phyloP scores from a whole-genome alignment of 2,329 filamentous ascomycete species.

The Stromatinia cepivora region DNA sequence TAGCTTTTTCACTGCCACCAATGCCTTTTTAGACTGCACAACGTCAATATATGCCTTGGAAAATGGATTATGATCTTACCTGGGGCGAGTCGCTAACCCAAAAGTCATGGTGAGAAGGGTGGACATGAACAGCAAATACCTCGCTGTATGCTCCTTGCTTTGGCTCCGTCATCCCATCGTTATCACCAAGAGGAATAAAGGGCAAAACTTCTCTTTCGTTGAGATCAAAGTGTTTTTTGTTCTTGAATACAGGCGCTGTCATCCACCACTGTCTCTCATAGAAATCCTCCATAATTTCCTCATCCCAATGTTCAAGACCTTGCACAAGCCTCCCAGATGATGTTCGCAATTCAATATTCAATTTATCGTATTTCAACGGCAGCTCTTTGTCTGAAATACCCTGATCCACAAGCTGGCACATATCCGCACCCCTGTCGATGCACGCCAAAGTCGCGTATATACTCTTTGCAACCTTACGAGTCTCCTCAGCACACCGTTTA shows the following conservation, averaged over 20 bases:
- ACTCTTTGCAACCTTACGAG: conserved; percentile 7
- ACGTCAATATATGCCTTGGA: not conserved
- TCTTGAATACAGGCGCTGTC: conserved; percentile 28
- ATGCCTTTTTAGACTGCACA: conserved; percentile 24
- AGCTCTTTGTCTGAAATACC: conserved; percentile 27
- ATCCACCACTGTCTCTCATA: conserved; percentile 31
- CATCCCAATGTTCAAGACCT: conserved; percentile 25
- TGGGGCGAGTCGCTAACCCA: not conserved
- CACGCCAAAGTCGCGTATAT: conserved; percentile 30
- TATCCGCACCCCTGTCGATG: conserved; percentile 25
- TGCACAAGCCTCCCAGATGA: conserved; percentile 17
- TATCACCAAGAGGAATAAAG: conserved; percentile 25
- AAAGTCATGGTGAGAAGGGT: conserved; percentile 33
- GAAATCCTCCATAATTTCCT: conserved; percentile 26
- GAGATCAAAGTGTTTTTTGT: conserved; percentile 23
- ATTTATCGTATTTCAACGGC: conserved; percentile 24
- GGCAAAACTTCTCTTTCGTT: conserved; percentile 27
- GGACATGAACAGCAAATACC: conserved; percentile 30
- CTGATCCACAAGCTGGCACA: conserved; percentile 25
- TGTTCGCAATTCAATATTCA: no score
- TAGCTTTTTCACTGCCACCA: conserved; percentile 32
- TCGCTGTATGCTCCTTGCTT: conserved; percentile 33
- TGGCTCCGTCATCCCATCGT: not conserved
- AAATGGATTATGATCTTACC: not conserved
- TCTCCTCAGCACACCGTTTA: not conserved